Base-by-base conservation (phyloP, 495 filamentous ascomycete genomes). In the Aspergillus leporis region DNA sequence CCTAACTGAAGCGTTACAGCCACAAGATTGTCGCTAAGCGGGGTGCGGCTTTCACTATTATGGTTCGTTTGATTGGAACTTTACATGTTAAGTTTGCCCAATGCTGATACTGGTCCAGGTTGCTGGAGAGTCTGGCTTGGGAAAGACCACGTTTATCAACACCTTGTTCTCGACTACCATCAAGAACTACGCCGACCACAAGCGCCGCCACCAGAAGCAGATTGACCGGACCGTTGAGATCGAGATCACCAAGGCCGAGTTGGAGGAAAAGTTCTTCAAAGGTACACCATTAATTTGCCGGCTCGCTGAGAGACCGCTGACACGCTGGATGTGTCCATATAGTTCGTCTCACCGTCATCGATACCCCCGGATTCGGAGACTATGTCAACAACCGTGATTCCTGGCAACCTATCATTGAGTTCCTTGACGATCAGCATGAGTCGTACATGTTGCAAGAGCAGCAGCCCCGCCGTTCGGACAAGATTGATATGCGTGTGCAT, bases 211-310 rank as follows among this genome's bases (percentile, higher is more conserved):
- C 78, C 90, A 92, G 78, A 98, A 98, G 85, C 94, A 98, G 79
- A 83, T 97, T 55, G 94, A 98, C 82, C 97, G 97, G 80, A 98
- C 94, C 10, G 94, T 98, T 55, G 94, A 98, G 81, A 98, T 98
- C 69, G 94, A 98, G 75, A 98, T 98, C 71, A 98, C 94, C 73
- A 98, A 98, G 84, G 94, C 94, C 51, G 94, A 98, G 81, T 78
- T 98, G 59, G 94, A 98, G 80, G 94, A 98, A 87, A 98, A 98
- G 83, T 98, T 98, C 83, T 98, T 98, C 87, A 98, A 98, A 83
- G 93, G 93, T 98, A 83, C 56, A 60, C 54, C 32, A 19, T 43
- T 5, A 40, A 51, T 32, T 31, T n/a, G 28, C 51, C 30, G 46
- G n/a, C 19, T 51, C 34, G 46, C 49, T 19, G 40, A 32, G 49